These are phyloP conservation scores for Hsuehochloa calcarea DNA, from an alignment of 176 grass and related monocot species.

Conservation along the genomic window DNA sequence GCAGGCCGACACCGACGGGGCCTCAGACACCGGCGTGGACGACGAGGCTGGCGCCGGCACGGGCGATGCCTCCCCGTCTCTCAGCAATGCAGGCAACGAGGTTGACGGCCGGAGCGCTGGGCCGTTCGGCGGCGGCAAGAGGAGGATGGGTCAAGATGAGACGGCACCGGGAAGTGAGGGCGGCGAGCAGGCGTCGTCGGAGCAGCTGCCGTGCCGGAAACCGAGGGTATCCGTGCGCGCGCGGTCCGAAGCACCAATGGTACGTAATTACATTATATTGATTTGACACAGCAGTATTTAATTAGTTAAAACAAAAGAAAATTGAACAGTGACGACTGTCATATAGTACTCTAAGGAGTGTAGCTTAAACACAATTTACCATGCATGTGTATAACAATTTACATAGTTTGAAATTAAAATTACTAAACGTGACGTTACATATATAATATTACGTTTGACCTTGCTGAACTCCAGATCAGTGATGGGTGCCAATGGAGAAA, in stretches of 20 bases:
- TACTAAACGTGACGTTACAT: neutral
- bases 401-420: neutral
- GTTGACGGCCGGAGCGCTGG: neutral
- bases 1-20: neutral
- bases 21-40: conserved; percentile 30
- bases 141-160: neutral
- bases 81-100: conserved; percentile 17
- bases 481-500: conserved; percentile 97
- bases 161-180: neutral
- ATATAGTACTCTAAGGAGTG: neutral
- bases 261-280: conserved; percentile 9
- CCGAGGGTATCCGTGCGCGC: conserved; percentile 84
- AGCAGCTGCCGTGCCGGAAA: conserved; percentile 71
- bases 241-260: conserved; percentile 87
- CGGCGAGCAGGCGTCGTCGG: conserved; percentile 45
- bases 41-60: conserved; percentile 34
- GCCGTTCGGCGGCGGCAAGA: conserved; percentile 11
- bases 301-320: neutral
- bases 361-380: neutral
- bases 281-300: neutral
- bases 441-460: neutral
- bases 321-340: neutral
- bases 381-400: neutral
- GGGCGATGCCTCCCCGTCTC: conserved; percentile 19
- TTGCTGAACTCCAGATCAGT: conserved; percentile 50